Evolutionary conservation across 768 basidiomycete species (phyloP), one percentile per base, ranked within the genome.

Genomic region (Leccinum ochraceum): DNA sequence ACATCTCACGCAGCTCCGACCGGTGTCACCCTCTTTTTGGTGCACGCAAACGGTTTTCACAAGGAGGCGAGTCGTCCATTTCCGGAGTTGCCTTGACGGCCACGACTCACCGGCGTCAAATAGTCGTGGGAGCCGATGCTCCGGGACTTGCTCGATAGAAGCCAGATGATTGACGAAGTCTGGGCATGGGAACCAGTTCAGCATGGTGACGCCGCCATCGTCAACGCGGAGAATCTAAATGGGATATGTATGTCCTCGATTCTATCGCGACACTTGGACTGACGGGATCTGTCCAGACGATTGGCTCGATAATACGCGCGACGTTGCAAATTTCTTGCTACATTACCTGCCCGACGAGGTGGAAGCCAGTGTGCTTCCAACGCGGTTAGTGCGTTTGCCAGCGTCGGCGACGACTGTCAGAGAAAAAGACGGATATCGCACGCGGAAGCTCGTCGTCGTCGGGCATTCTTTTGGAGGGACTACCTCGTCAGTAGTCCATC

Each of bases 391-490:
- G 4, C 82, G 81, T n/a, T 61, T 91, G 4, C 59, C 84, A 0
- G 57, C 69, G 0, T 63, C 70, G 7, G 78, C 84, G 58, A 74
- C 83, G 0, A 68, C 74, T 2, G 57, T 66, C 17, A 83, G 90
- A 42, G 68, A 71, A 39, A 60, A 61, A 2, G 64, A 71, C 20
- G 90, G 90, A 1, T 85, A 86, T 67, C 62, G 50, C 2, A 63
- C 75, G 5, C 81, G 88, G 36, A 83, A 73, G n/a, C 67, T 94
- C 3, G 77, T 94, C 22, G 85, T 79, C 5, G 76, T 94, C 4
- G 94, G 93, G 0, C 95, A 97, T 69, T 95, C 93, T 0, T 86
- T 92, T 56, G 92, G 95, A 20, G 94, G 90, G 2, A 87, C 86
- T 68, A 85, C 86, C 2, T 80, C 85, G 87, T 92, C 69, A 68